Evolutionary conservation across 306 rosid species (phyloP), one percentile per base, ranked within the genome.

Genomic region (Quercus aquifolioides): DNA sequence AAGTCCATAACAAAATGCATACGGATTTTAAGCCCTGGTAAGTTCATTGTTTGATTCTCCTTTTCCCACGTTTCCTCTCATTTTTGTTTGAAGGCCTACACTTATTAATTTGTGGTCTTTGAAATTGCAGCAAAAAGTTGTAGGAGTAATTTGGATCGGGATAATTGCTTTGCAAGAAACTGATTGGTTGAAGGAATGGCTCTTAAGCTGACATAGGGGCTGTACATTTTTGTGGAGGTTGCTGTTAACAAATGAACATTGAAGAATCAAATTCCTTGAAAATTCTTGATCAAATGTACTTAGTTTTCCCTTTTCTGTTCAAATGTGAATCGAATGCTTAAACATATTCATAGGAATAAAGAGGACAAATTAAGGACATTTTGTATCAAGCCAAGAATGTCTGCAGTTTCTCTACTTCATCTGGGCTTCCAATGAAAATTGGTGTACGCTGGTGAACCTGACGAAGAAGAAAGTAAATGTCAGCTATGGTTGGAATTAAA

Each of bases 21-120:
- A 78, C 81, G 79, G 75, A 88, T 87, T 76, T 83, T 87, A 79
- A 91, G 94, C 88, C 95, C 95, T 21, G 97, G 97, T 92, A 90
- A 81, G 2, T 72, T 55, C 11, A 26, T 64, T 57, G 54, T 55
- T 43, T 56, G 26, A 49, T 19, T 62, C 26, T 59, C 59, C 28
- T 71, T 33, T 52, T 5, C 1, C 15, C 7, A 21, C n/a, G 15
- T 19, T 33, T 55, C 57, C 20, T 49, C 43, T 6, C 25, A 21
- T 67, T 74, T 55, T 2, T 51, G 25, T 3, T 52, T 51, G 19
- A 30, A 35, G 15, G 19, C 75, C 20, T 52, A 57, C 17, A 57
- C 0, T 82, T 18, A 33, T 35, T 60, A 70, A 79, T 82, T 35
- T 3, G 43, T 41, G 17, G 17, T 52, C 58, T 58, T 79, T 68